phyloP scores from a whole-genome alignment of 179 eudicot genomes.

The Drosera spatulata region DNA sequence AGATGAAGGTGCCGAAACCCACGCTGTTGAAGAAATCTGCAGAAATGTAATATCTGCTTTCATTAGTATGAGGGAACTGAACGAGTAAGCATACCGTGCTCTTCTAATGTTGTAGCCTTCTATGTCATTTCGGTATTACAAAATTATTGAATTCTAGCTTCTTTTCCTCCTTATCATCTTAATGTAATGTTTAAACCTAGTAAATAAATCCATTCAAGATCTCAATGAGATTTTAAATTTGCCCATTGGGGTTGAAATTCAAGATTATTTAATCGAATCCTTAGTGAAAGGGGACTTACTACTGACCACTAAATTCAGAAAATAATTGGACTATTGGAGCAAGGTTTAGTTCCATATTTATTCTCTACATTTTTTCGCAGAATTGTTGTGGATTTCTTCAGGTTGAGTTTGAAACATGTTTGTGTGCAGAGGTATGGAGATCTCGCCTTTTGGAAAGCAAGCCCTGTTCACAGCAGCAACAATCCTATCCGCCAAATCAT shows the following conservation, averaged over 20 bases:
- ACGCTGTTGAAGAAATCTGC: constrained; percentile 45
- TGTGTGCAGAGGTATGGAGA: constrained; percentile 44
- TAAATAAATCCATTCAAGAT: background rate
- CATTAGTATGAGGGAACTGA: constrained; percentile 39
- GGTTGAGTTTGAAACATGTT: background rate
- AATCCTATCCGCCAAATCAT: constrained; percentile 44
- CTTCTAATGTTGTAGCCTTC: background rate
- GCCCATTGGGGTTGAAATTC: too few species aligned
- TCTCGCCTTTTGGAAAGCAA: constrained; percentile 55
- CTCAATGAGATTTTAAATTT: background rate
- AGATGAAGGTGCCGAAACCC: constrained; percentile 20
- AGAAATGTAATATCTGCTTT: constrained; percentile 55
- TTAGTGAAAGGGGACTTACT: background rate
- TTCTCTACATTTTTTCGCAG: background rate
- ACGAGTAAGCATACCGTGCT: constrained; percentile 32
- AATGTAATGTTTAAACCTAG: background rate
- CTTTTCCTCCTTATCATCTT: too few species aligned
- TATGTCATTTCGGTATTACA: too few species aligned
- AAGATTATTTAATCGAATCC: too few species aligned
- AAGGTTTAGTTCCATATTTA: background rate
- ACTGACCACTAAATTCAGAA: background rate
- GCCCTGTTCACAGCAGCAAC: constrained; percentile 75
- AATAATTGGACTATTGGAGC: background rate
- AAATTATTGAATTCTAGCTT: too few species aligned
- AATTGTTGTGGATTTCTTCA: background rate